Base-by-base conservation (phyloP, 2,329 filamentous ascomycete genomes). In the Fusarium sambucinum region DNA sequence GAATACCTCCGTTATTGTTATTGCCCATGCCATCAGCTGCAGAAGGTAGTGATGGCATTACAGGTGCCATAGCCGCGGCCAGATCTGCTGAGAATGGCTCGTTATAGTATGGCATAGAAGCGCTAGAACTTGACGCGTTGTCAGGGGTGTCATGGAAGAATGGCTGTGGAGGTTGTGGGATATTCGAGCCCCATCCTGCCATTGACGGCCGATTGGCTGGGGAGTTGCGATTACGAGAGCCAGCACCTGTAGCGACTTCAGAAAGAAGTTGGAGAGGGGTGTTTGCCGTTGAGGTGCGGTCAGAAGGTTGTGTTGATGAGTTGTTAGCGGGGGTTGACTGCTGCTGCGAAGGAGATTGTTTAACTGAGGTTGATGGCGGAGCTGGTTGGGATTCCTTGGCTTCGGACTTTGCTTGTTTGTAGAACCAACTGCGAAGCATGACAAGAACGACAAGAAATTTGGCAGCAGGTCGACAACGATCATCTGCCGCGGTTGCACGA, bases 361-460 rank as follows among this genome's bases (percentile, higher is more conserved):
- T 63, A 5, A 65, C 48, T 17, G 62, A 46, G 25, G 60, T 55
- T 23, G 63, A 25, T 30, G 52, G 51, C 23, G 45, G 63, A 51
- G 52, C 53, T 9, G 48, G 25, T 21, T 57, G 53, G 6, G 44
- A 52, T 41, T 63, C 68, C 40, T 72, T 73, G 46, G 41, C 29
- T 17, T 66, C 69, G 25, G 63, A 69, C 58, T 80, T 79, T 52
- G 77, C 78, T 60, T 86, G 83, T 68, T 87, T 82, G 73, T 86
- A 77, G 75, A 91, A 92, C 90, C 91, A 93, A 27, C 84, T 86
- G 41, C 87, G 87, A 27, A 94, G 79, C 88, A 93, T 90, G 50
- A 85, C 81, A 12, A 94, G 80, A 8, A 93, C 89, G 60, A 92
- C 83, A 4, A 91, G 81, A 66, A 94, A 94, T 77, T 92, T 93